These are phyloP conservation scores for Phycomyces blakesleeanus DNA, from an alignment of 192 early-diverging fungal species.

Conservation along the genomic window DNA sequence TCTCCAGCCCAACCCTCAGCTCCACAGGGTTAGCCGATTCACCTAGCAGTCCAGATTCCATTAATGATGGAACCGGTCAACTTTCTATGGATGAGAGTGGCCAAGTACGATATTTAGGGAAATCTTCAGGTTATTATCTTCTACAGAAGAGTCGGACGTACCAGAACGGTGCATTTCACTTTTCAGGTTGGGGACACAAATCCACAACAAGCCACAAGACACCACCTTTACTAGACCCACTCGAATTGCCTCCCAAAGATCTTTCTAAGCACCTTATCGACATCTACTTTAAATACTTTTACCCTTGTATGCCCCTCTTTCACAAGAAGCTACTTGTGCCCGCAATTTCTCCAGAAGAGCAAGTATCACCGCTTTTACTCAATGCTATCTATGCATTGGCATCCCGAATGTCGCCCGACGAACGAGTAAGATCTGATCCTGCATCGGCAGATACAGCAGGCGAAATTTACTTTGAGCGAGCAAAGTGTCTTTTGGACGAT, in stretches of 20 bases:
- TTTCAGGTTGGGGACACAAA: conserved; percentile 34
- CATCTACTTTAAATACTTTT: conserved; percentile 58
- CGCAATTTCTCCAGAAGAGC: conserved; percentile 36
- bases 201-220: conserved; percentile 18
- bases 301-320: conserved; percentile 66
- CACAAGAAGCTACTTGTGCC: conserved; percentile 53
- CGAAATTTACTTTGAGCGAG: conserved; percentile 58
- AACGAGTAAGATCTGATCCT: conserved; percentile 40
- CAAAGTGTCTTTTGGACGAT: conserved; percentile 64
- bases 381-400: conserved; percentile 52
- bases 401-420: conserved; percentile 41
- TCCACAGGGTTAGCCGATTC: conserved; percentile 16
- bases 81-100: conserved; percentile 68
- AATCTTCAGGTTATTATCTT: conserved; percentile 72
- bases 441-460: conserved; percentile 44
- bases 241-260: conserved; percentile 59
- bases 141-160: conserved; percentile 56
- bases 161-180: conserved; percentile 40
- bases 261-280: conserved; percentile 57
- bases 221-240: conserved; percentile 30
- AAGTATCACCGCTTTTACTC: conserved; percentile 37
- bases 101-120: conserved; percentile 69
- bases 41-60: neutral
- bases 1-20: conserved; percentile 19
- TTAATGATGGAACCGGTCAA: conserved; percentile 55